A percentile compares a stretch with the other conserved stretches of the same genome.
phyloP scores from a whole-genome alignment of 495 filamentous ascomycete species.

The Pseudotulostoma volvatum region DNA sequence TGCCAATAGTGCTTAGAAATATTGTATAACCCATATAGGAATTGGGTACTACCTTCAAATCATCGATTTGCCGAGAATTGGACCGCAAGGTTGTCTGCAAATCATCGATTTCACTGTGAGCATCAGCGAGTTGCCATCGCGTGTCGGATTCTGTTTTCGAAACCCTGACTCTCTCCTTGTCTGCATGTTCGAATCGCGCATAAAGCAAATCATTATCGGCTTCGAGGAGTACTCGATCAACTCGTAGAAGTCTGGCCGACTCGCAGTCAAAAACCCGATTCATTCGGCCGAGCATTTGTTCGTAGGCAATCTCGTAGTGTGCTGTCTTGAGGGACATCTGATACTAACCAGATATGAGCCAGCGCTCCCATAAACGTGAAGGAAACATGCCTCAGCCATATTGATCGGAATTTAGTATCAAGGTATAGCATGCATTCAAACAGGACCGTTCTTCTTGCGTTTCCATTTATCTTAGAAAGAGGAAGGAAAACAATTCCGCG shows the following conservation, averaged over 20 bases:
- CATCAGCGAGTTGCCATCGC: slow-evolving; percentile 38
- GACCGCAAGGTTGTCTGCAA: slow-evolving; percentile 39
- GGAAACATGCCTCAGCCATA: too few relatives aligned
- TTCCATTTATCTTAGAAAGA: too few relatives aligned
- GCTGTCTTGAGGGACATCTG: slow-evolving; percentile 29
- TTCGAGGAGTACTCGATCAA: slow-evolving; percentile 49
- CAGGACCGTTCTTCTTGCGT: too few relatives aligned
- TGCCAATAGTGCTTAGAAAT: too few relatives aligned
- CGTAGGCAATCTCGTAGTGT: slow-evolving; percentile 49
- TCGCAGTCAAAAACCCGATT: slow-evolving; percentile 52
- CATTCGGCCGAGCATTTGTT: slow-evolving; percentile 37
- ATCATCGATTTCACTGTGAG: slow-evolving; percentile 36
- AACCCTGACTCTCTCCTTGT: slow-evolving; percentile 32
- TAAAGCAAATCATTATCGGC: slow-evolving; percentile 55
- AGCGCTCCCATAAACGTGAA: too few relatives aligned
- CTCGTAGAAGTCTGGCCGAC: slow-evolving; percentile 41
- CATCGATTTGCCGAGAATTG: slow-evolving; percentile 46
- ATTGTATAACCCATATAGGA: too few relatives aligned
- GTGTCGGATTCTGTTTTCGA: slow-evolving; percentile 36
- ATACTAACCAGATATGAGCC: too few relatives aligned
- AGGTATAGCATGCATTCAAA: too few relatives aligned
- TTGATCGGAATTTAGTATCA: too few relatives aligned
- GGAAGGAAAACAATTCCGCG: too few relatives aligned
- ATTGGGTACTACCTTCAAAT: slow-evolving; percentile 59
- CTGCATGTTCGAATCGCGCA: slow-evolving; percentile 38